A percentile compares a stretch with the other conserved stretches of the same genome.
Conservation (phyloP, 306 rosid species). For the Prunus mira region DNA sequence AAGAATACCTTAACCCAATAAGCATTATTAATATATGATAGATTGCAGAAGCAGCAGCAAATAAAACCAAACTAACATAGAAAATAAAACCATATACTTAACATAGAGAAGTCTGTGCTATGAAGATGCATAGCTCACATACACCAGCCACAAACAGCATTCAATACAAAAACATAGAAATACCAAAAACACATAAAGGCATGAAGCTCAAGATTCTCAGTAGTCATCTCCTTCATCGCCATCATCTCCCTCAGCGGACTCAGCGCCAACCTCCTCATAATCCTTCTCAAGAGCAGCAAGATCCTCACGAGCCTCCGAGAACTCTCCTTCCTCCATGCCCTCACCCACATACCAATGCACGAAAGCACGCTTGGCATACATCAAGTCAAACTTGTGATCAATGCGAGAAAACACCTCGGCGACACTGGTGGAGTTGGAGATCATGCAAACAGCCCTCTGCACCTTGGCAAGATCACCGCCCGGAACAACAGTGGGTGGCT, state of each 20-base stretch:
- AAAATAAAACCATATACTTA: background rate
- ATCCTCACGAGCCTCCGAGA: slow-evolving; percentile 94
- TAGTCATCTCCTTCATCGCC: slow-evolving; percentile 71
- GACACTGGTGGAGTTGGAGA: slow-evolving; percentile 84
- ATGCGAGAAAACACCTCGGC: slow-evolving; percentile 88
- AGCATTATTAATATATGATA: background rate
- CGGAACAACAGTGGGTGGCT: slow-evolving; percentile 83
- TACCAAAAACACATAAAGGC: background rate
- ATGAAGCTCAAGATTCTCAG: background rate
- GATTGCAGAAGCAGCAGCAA: background rate
- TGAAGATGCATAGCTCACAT: slow-evolving; percentile 7
- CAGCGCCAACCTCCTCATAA: slow-evolving; percentile 83
- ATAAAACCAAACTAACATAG: background rate
- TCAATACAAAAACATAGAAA: background rate
- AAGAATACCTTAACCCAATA: too few relatives aligned
- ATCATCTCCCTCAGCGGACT: slow-evolving; percentile 76
- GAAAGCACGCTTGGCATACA: slow-evolving; percentile 94
- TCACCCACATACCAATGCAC: slow-evolving; percentile 96
- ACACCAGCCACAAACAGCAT: background rate
- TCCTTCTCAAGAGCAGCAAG: slow-evolving; percentile 95
- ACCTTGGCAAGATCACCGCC: slow-evolving; percentile 93
- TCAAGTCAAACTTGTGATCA: slow-evolving; percentile 81
- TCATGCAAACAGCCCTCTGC: slow-evolving; percentile 94
- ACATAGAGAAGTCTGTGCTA: background rate
- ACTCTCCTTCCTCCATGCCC: slow-evolving; percentile 97